Conservation (phyloP, 352 stramenopile genomes). For the Pythium angustatum region DNA sequence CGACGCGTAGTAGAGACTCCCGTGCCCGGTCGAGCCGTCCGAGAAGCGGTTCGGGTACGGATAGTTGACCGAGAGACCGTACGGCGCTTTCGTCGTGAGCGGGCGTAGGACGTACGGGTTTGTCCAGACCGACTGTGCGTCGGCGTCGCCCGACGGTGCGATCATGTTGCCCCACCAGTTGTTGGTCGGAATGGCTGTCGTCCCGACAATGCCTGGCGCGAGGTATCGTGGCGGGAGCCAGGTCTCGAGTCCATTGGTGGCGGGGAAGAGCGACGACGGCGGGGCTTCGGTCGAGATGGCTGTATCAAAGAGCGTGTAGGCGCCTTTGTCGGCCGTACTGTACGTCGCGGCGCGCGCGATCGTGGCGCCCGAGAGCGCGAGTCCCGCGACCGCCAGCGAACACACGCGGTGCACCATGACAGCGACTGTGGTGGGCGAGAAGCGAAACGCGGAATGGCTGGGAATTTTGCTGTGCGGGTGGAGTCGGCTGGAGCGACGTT, state of each 20-base stretch:
- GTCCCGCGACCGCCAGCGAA: not conserved
- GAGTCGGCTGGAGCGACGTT: no score
- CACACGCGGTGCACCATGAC: not conserved
- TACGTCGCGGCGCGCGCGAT: slow-evolving; percentile 13
- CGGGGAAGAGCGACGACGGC: slow-evolving; percentile 25
- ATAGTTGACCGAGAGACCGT: slow-evolving; percentile 56
- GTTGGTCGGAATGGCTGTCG: slow-evolving; percentile 58
- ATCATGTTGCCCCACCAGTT: slow-evolving; percentile 69
- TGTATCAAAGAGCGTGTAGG: slow-evolving; percentile 31
- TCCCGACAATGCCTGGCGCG: slow-evolving; percentile 34
- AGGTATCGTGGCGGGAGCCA: slow-evolving; percentile 60
- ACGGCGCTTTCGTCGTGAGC: slow-evolving; percentile 42
- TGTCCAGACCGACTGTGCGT: slow-evolving; percentile 53
- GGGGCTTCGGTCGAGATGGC: slow-evolving; percentile 37
- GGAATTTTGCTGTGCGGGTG: no score
- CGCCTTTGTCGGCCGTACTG: slow-evolving; percentile 21
- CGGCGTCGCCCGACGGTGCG: slow-evolving; percentile 34
- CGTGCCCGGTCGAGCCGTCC: slow-evolving; percentile 48
- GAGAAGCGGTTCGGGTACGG: slow-evolving; percentile 53
- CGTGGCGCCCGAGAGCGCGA: slow-evolving; percentile 26
- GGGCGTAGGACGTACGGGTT: slow-evolving; percentile 55
- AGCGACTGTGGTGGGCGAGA: no score
- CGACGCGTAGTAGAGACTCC: slow-evolving; percentile 56
- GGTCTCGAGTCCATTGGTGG: slow-evolving; percentile 28
- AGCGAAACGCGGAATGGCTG: not conserved